phyloP scores from a whole-genome alignment of 768 basidiomycete species.

The Trametes cubensis region DNA sequence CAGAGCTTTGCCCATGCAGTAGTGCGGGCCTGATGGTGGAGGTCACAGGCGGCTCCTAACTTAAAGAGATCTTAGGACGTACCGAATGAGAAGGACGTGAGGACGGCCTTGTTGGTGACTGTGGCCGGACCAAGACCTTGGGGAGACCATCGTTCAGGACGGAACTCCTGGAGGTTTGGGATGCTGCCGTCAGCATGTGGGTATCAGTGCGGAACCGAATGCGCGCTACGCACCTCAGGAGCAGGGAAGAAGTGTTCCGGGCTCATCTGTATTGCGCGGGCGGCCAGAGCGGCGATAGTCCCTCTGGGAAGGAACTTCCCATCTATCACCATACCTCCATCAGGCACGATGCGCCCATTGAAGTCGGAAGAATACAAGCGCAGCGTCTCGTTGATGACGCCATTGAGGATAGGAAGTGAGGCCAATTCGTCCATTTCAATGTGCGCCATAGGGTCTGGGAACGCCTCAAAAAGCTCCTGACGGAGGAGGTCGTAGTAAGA shows the following conservation, averaged over 20 bases:
- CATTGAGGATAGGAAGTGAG: conserved; percentile 39
- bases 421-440: conserved; percentile 26
- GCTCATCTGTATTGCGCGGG: conserved; percentile 33
- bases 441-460: conserved; percentile 24
- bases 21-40: conserved; percentile 32
- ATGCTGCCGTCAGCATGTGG: not conserved
- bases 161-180: conserved; percentile 20
- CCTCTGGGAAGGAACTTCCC: conserved; percentile 35
- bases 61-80: conserved; percentile 18
- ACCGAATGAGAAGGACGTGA: conserved; percentile 33
- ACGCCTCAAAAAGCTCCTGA: conserved; percentile 34
- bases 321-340: conserved; percentile 34
- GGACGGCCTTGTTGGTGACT: conserved; percentile 30
- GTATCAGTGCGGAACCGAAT: not conserved
- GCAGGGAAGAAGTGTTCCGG: conserved; percentile 38
- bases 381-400: conserved; percentile 38
- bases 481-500: conserved; percentile 29
- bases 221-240: conserved; percentile 5
- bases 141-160: conserved; percentile 40
- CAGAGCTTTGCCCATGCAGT: conserved; percentile 37
- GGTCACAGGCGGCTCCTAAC: not conserved
- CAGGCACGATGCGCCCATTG: conserved; percentile 35
- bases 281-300: conserved; percentile 35
- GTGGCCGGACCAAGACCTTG: conserved; percentile 35
- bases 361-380: conserved; percentile 36